These are phyloP conservation scores for Panellus pusillus DNA, from an alignment of 768 basidiomycete genomes.

Conservation along the genomic window DNA sequence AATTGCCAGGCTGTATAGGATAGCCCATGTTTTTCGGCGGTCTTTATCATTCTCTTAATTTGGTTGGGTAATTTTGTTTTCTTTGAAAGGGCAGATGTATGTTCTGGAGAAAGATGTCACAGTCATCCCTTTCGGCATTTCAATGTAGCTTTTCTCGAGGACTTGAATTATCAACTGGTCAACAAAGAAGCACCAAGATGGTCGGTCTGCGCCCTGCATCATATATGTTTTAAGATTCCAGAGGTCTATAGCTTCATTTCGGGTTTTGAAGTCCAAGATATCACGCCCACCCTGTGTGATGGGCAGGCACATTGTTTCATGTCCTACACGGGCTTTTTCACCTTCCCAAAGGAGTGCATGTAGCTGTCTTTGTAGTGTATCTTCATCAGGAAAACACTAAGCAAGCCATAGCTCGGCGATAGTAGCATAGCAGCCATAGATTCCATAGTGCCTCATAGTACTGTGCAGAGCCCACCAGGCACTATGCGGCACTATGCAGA, in stretches of 20 bases:
- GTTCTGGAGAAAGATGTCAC: neutral
- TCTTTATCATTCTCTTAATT: neutral
- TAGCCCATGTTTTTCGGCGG: neutral
- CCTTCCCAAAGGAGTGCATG: constrained; percentile 14
- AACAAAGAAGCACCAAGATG: constrained; percentile 5
- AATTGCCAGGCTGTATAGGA: neutral
- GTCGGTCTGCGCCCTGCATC: neutral
- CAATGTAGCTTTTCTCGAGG: constrained; percentile 3
- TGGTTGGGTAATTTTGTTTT: neutral
- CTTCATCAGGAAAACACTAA: too few relatives aligned
- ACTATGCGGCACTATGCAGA: too few relatives aligned
- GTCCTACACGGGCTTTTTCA: constrained; percentile 2
- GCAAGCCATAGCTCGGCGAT: too few relatives aligned
- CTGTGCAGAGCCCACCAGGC: too few relatives aligned
- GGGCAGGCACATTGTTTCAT: neutral
- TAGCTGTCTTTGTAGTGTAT: neutral
- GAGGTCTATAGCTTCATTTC: constrained; percentile 8
- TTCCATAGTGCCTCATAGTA: too few relatives aligned
- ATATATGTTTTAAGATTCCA: constrained; percentile 3
- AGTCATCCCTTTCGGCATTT: neutral
- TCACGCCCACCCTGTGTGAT: neutral
- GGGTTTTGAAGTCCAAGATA: neutral
- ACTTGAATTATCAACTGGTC: neutral
- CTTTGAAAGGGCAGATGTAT: neutral
- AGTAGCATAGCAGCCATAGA: too few relatives aligned